These are phyloP conservation scores for Ophiobolus disseminans DNA, from an alignment of 2,329 filamentous ascomycete species.

Conservation along the genomic window DNA sequence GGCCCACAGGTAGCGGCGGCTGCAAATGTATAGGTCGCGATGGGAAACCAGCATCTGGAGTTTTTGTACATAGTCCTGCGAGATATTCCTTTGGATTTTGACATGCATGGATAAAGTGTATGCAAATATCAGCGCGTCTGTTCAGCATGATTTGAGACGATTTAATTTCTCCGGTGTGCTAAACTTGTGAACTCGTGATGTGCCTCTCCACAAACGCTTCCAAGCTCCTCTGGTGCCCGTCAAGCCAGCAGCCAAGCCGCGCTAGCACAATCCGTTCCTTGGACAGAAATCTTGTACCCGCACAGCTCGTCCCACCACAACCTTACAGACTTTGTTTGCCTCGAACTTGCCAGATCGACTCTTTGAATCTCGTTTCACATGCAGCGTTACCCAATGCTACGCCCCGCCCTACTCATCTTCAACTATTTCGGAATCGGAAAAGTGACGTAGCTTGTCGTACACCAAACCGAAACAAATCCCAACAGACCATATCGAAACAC, in stretches of 20 bases:
- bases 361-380: too few species aligned
- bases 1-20: conserved; percentile 41
- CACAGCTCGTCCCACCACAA: too few species aligned
- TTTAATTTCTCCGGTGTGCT: too few species aligned
- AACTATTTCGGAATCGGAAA: background rate
- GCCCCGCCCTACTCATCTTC: background rate
- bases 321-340: too few species aligned
- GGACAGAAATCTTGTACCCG: too few species aligned
- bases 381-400: conserved; percentile 2
- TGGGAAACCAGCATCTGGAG: conserved; percentile 19
- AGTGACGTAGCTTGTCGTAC: conserved; percentile 1
- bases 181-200: too few species aligned
- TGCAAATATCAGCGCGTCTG: conserved; percentile 29
- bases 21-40: conserved; percentile 30
- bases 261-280: conserved; percentile 1
- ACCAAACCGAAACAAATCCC: too few species aligned
- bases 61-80: conserved; percentile 42
- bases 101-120: conserved; percentile 29
- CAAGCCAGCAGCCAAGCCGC: conserved; percentile 21
- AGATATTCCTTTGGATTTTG: conserved; percentile 27
- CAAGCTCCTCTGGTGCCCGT: too few species aligned
- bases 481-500: background rate
- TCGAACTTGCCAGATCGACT: too few species aligned
- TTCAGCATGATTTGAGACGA: conserved; percentile 7
- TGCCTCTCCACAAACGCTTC: too few species aligned